These are phyloP conservation scores for Elsinoe perseae DNA, from an alignment of 2,329 filamentous ascomycete genomes.

Conservation along the genomic window DNA sequence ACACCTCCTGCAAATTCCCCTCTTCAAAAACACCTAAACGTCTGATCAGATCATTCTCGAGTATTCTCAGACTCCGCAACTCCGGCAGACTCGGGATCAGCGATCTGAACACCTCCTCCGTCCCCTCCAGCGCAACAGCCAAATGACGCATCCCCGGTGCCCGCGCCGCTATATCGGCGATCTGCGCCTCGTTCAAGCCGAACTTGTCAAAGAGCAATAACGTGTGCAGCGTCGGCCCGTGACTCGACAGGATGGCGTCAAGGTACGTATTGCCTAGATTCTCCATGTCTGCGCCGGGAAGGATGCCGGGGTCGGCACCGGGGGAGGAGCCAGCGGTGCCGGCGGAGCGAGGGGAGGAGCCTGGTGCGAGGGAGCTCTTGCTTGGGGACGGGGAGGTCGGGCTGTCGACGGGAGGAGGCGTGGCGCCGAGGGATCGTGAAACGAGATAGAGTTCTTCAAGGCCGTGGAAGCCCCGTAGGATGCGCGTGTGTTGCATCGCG, in stretches of 20 bases:
- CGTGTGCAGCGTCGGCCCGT: constrained; percentile 47
- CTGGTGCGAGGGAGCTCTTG: neutral
- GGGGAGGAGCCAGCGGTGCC: neutral
- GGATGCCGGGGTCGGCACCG: neutral
- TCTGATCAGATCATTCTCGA: constrained; percentile 25
- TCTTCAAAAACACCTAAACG: constrained; percentile 25
- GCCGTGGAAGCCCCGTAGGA: constrained; percentile 36
- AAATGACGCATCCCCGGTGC: constrained; percentile 55
- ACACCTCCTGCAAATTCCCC: constrained; percentile 16
- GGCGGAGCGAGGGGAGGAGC: constrained; percentile 1
- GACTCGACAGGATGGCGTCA: constrained; percentile 43
- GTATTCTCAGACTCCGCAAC: constrained; percentile 35
- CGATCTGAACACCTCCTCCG: constrained; percentile 27
- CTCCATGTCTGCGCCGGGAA: constrained; percentile 24
- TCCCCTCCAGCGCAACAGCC: constrained; percentile 48
- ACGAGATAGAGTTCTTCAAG: constrained; percentile 49
- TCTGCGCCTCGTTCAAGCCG: constrained; percentile 42
- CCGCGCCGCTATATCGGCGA: constrained; percentile 45
- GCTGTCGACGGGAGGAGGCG: constrained; percentile 22
- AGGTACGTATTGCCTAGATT: constrained; percentile 41
- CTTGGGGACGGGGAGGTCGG: neutral
- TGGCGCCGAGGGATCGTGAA: constrained; percentile 28
- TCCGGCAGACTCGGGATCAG: constrained; percentile 34
- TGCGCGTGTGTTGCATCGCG: constrained; percentile 34
- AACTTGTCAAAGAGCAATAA: constrained; percentile 51